Base-by-base conservation (phyloP, 768 basidiomycete genomes). In the Artomyces pyxidatus region DNA sequence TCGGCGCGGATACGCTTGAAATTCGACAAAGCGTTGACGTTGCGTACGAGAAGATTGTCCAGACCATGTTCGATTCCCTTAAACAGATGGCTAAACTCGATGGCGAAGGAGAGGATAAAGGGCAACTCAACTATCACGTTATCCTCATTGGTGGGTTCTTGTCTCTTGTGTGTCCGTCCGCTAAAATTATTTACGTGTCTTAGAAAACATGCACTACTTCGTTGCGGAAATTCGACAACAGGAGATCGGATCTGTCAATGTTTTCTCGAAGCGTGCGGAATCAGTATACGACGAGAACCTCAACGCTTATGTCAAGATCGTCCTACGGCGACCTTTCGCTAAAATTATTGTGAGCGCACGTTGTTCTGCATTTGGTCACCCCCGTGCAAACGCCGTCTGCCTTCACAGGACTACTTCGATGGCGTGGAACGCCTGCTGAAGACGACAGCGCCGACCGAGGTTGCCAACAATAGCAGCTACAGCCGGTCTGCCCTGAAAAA, bases 161-260 rank as follows among this genome's bases (percentile, higher is more conserved):
- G 39, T 37, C 22, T n/a, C 6, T 21, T 6, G 16, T 6, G 21
- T 32, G 6, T 27, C 9, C 9, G 16, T 19, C 27, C 14, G 12
- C 47, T 16, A 17, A 32, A 44, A 14, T 23, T 9, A 35, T n/a
- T n/a, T n/a, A n/a, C n/a, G n/a, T n/a, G 1, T 25, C 10, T 9
- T 61, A 98, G 95, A 96, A 67, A 98, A 98, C 62, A 96, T 95
- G 93, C 88, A 94, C 55, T 83, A 87, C 61, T 95, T 96, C 61
- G 78, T 92, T 30, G 79, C 84, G 0, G 93, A 95, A 60, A 81
- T 86, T 28, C 76, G 83, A 0, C 78, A 76, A 55, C 71, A 91
- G 58, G 77, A 87, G 60, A 68, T 83, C 45, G 68, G 75, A 48
- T 77, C 88, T 42, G 70, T 86, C 53, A 68, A 70, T 41, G 59